Evolutionary conservation across 345 rosid genomes (phyloP).

Genomic region (Syzygium aqueum): DNA sequence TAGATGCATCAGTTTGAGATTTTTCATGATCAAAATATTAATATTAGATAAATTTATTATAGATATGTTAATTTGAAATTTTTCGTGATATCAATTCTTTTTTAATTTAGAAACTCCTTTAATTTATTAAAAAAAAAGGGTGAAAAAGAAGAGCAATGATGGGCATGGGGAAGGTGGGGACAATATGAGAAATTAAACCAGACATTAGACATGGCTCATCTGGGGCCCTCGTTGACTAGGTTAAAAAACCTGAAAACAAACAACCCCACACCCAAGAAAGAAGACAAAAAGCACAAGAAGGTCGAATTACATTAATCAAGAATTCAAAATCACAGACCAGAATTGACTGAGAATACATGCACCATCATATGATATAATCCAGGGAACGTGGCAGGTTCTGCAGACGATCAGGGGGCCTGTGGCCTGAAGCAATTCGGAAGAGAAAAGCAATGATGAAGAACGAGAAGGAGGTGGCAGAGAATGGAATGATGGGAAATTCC

Average conservation of each 20-base stretch:
- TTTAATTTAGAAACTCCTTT: neutral
- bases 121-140: neutral
- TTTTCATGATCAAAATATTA: no score
- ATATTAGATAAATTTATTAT: no score
- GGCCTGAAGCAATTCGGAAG: neutral
- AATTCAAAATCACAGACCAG: neutral
- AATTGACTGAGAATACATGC: neutral
- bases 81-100: no score
- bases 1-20: no score
- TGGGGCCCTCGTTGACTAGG: neutral
- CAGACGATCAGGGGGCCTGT: neutral
- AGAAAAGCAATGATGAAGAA: neutral
- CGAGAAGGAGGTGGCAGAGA: neutral
- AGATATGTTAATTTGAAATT: no score
- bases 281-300: neutral
- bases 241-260: neutral
- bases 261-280: neutral
- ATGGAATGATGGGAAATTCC: neutral
- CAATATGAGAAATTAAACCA: neutral
- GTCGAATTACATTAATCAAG: neutral
- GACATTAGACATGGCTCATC: neutral
- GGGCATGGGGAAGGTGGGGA: neutral
- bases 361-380: neutral
- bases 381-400: neutral
- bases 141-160: neutral